phyloP scores from a whole-genome alignment of 192 early-diverging fungal species.

The Spizellomyces punctatus region DNA sequence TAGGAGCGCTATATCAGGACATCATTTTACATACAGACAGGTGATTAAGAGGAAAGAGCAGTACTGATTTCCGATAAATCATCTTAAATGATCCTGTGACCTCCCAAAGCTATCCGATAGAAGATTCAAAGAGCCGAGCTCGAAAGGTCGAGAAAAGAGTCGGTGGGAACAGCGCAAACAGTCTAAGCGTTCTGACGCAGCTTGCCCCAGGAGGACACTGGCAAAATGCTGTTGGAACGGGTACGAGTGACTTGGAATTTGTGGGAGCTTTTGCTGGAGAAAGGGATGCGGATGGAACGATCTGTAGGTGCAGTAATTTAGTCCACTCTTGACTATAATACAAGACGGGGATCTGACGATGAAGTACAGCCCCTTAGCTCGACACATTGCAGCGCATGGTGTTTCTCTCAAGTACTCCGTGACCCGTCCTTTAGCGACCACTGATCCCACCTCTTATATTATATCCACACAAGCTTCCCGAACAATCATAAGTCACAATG shows the following conservation, averaged over 20 bases:
- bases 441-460: conserved; percentile 9
- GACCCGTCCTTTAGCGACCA: neutral
- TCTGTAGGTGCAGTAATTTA: neutral
- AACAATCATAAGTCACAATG: conserved; percentile 20
- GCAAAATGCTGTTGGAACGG: neutral
- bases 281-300: neutral
- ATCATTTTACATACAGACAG: neutral
- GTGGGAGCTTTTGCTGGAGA: conserved; percentile 3
- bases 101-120: neutral
- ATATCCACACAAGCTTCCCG: conserved; percentile 14
- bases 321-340: neutral
- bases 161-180: conserved; percentile 6
- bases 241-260: neutral
- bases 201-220: neutral
- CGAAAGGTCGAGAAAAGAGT: neutral
- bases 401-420: neutral
- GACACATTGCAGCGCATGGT: too few relatives aligned
- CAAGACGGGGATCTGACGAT: neutral
- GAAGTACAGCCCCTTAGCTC: neutral
- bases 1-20: neutral
- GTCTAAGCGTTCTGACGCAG: neutral
- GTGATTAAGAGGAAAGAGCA: too few relatives aligned
- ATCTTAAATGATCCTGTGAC: too few relatives aligned
- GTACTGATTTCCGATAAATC: too few relatives aligned
- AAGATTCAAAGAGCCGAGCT: conserved; percentile 6